Percentiles rank a stretch among this genome's conserved stretches.
These are phyloP conservation scores for Trichoderma oligosporum DNA, from an alignment of 2,329 filamentous ascomycete genomes.

Conservation along the genomic window DNA sequence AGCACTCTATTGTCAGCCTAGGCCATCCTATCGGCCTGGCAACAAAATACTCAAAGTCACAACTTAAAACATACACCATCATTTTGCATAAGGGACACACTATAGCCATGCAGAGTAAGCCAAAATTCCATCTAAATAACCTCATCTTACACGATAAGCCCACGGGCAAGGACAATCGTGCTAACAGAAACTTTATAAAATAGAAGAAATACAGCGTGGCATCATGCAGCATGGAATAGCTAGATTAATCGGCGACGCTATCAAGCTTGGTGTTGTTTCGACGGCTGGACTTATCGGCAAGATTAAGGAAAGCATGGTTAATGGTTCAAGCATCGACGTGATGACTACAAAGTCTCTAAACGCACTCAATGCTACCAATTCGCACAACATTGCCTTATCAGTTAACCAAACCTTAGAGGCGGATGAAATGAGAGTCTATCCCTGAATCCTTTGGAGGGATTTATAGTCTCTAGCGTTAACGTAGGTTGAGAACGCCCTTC, in stretches of 20 bases:
- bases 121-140: neutral
- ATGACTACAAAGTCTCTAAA: constrained; percentile 4
- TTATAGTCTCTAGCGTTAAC: too few species aligned
- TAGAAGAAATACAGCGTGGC: constrained; percentile 17
- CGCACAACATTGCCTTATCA: neutral
- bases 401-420: neutral
- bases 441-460: too few species aligned
- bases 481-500: too few species aligned
- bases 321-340: constrained; percentile 12
- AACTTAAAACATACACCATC: constrained; percentile 7
- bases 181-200: neutral
- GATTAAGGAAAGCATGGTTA: constrained; percentile 8
- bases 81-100: constrained; percentile 9
- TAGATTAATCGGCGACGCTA: constrained; percentile 11
- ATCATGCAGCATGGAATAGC: constrained; percentile 15
- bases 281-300: constrained; percentile 15
- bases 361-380: neutral
- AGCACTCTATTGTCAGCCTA: constrained; percentile 13
- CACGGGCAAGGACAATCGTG: neutral
- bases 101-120: constrained; percentile 18
- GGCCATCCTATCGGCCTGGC: constrained; percentile 15
- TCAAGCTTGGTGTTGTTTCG: constrained; percentile 17
- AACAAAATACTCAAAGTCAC: neutral
- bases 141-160: neutral
- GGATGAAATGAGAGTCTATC: neutral